Base-by-base conservation (phyloP, 441 rosid genomes). In the Oxalis stricta region DNA sequence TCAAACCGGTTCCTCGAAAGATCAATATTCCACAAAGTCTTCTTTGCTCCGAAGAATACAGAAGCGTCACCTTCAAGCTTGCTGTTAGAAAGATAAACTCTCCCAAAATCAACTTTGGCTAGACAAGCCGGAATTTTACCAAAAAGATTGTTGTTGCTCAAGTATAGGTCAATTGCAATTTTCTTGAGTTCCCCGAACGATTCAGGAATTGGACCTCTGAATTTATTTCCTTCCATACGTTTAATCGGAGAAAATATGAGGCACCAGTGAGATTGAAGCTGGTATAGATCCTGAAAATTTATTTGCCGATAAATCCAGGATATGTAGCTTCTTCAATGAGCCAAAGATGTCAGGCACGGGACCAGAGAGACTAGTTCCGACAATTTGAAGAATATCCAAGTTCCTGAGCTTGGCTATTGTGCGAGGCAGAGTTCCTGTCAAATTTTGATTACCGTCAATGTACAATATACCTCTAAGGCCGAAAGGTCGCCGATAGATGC, bases 181-280 rank as follows among this genome's bases (percentile, higher is more conserved):
- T 62, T 62, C 17, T 8, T 30, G 32, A 65, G 68, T 6, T 42
- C 31, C 0, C 79, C 79, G 49, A 75, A 69, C 19, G 81, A 75
- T 5, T 59, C 64, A 1, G 86, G 87, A 46, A 78, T 77, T 0
- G 61, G 15, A 2, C 70, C 82, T 4, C 76, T 64, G 31, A 80
- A 73, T 37, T 48, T 60, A 64, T 80, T 80, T 10, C 84, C 57
- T 47, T 77, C 77, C n/a, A 78, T n/a, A n/a, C n/a, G n/a, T 39
- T n/a, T n/a, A n/a, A n/a, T 78, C 12, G 3, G 66, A 35, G 3
- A 0, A 5, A 16, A 82, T 68, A 23, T 73, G 71, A 12, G 65
- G 66, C 23, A 71, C 44, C 13, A 29, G 19, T 38, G 79, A 57
- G 10, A 82, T 66, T 0, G 81, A 70, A 14, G 50, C 38, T 0